A percentile compares a stretch with the other conserved stretches of the same genome.
These are phyloP conservation scores for Cyberlindnera nakhonratchasimensis DNA, from an alignment of 805 yeast species.

Conservation along the genomic window DNA sequence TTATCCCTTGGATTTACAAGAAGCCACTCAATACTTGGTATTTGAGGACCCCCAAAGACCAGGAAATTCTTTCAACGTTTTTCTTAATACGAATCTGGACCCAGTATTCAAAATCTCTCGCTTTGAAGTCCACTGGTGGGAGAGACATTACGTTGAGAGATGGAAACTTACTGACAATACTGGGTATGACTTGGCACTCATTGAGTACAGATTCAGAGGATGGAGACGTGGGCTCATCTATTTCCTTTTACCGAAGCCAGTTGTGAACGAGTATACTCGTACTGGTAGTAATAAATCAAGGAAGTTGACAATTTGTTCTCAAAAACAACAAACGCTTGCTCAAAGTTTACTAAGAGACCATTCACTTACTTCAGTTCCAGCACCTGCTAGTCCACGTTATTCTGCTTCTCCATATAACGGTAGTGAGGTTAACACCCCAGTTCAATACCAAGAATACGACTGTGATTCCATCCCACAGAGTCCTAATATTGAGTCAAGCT, in stretches of 20 bases:
- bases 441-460: no score
- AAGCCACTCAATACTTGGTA: neutral
- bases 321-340: no score
- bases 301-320: no score
- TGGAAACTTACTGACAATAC: constrained; percentile 6
- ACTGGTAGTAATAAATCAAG: no score
- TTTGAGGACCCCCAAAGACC: neutral
- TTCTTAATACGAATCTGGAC: neutral
- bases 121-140: neutral
- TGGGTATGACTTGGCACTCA: constrained; percentile 7
- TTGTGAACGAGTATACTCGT: neutral
- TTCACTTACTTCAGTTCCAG: no score
- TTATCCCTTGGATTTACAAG: constrained; percentile 1
- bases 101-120: neutral
- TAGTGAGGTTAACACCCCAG: no score
- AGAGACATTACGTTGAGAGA: constrained; percentile 1
- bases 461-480: no score
- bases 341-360: no score
- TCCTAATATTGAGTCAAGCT: constrained; percentile 4
- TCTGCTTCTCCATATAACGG: no score
- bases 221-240: neutral
- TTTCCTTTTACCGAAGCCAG: constrained; percentile 3
- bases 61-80: neutral
- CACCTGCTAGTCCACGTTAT: no score
- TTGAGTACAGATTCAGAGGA: neutral